Conservation (phyloP, 2,329 filamentous ascomycete species). For the Beauveria asiatica region DNA sequence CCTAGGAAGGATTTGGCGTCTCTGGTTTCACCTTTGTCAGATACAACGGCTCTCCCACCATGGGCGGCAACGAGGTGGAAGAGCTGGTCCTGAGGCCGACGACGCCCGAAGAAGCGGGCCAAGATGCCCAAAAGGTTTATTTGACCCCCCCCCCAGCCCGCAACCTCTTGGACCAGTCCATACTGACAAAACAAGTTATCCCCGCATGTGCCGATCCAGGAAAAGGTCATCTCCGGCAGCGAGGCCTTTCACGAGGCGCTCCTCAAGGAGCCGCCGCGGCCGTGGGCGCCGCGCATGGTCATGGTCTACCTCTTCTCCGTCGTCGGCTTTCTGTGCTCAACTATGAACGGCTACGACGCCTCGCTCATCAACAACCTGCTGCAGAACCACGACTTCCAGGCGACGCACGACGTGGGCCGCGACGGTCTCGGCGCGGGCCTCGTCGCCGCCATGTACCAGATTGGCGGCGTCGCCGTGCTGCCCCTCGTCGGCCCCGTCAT, state of each 20-base stretch:
- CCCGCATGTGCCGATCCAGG: conserved; percentile 13
- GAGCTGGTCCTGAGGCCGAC: background rate
- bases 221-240: conserved; percentile 40
- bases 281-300: conserved; percentile 30
- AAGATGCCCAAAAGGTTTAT: conserved; percentile 5
- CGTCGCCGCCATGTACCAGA: conserved; percentile 43
- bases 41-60: background rate
- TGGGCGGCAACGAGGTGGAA: background rate
- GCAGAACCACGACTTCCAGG: conserved; percentile 30
- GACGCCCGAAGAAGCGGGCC: background rate
- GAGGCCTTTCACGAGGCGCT: conserved; percentile 48
- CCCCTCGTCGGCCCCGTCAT: conserved; percentile 35
- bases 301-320: conserved; percentile 37
- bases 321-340: conserved; percentile 40
- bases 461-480: conserved; percentile 37
- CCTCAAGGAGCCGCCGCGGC: conserved; percentile 40
- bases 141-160: too few relatives aligned
- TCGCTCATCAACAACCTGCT: conserved; percentile 14
- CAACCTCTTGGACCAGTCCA: too few relatives aligned
- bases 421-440: conserved; percentile 40
- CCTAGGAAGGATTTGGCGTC: too few relatives aligned
- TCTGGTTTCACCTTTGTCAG: background rate
- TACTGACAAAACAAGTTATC: background rate
- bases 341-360: conserved; percentile 43
- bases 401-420: conserved; percentile 31